Evolutionary conservation across 202 grass and related monocot genomes (phyloP).

Genomic region (Schoenoplectus triqueter): DNA sequence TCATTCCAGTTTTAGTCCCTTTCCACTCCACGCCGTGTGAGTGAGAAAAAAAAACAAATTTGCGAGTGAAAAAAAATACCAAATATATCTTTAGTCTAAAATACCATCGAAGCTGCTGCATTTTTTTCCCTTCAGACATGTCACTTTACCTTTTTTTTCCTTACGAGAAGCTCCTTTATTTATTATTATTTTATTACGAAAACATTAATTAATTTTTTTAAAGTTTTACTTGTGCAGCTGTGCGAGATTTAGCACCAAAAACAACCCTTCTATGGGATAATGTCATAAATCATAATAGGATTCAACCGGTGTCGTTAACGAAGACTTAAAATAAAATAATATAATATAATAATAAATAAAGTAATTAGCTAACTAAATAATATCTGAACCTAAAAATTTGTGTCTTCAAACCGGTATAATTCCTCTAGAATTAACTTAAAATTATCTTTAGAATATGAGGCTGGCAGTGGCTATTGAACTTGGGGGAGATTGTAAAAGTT

Average conservation of each 20-base stretch:
- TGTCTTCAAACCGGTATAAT: no score
- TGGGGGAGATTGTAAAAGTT: no score
- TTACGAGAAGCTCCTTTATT: not conserved
- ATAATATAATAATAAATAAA: not conserved
- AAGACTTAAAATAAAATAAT: not conserved
- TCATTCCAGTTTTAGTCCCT: no score
- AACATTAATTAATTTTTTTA: not conserved
- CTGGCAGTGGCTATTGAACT: no score
- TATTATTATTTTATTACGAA: not conserved
- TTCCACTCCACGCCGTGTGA: no score
- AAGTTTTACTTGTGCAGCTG: not conserved
- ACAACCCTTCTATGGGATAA: not conserved
- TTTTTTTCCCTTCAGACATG: not conserved
- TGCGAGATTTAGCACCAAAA: not conserved
- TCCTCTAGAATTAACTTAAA: no score
- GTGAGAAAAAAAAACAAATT: no score
- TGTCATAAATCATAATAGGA: not conserved
- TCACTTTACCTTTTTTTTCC: not conserved
- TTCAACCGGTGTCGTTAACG: not conserved
- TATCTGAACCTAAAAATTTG: not conserved
- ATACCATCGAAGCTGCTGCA: no score
- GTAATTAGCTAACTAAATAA: constrained; percentile 8
- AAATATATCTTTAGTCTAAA: no score
- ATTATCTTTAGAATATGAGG: no score
- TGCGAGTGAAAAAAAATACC: no score